phyloP scores from a whole-genome alignment of 768 basidiomycete genomes.

The Tulasnella sp. region DNA sequence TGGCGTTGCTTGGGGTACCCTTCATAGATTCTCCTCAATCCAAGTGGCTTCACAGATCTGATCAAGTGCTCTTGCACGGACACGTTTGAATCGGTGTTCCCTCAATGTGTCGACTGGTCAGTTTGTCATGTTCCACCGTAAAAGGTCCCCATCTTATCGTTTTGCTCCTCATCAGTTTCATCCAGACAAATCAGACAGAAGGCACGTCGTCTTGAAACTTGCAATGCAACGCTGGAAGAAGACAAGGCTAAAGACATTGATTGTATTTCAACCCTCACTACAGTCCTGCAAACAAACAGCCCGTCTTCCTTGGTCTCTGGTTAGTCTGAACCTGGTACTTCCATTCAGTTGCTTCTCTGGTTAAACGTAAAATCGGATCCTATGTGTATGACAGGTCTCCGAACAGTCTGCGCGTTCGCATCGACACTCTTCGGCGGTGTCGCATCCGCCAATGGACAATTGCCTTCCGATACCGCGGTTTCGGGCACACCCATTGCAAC shows the following conservation, averaged over 20 bases:
- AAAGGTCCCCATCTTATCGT: background rate
- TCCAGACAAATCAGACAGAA: slow-evolving; percentile 45
- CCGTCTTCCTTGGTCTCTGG: slow-evolving; percentile 41
- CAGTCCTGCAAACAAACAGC: slow-evolving; percentile 37
- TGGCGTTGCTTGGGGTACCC: background rate
- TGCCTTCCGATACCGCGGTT: slow-evolving; percentile 17
- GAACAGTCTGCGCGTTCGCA: slow-evolving; percentile 41
- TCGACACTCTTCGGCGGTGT: slow-evolving; percentile 46
- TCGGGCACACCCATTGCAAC: slow-evolving; percentile 7
- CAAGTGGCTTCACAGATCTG: slow-evolving; percentile 49
- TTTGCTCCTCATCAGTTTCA: slow-evolving; percentile 35
- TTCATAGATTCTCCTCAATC: slow-evolving; percentile 49
- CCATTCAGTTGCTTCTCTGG: background rate
- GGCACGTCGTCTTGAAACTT: background rate
- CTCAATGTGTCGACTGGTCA: slow-evolving; percentile 61
- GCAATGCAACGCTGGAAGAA: too few species aligned
- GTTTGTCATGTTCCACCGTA: slow-evolving; percentile 11
- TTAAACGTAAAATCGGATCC: background rate
- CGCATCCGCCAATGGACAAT: slow-evolving; percentile 35
- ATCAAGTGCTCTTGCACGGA: slow-evolving; percentile 54
- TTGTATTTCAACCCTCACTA: slow-evolving; percentile 2
- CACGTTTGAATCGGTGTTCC: slow-evolving; percentile 38
- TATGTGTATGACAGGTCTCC: slow-evolving; percentile 31
- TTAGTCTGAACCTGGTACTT: background rate
- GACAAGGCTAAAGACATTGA: background rate